Evolutionary conservation across 2,329 filamentous ascomycete genomes (phyloP).

Genomic region (Alternaria viburni): DNA sequence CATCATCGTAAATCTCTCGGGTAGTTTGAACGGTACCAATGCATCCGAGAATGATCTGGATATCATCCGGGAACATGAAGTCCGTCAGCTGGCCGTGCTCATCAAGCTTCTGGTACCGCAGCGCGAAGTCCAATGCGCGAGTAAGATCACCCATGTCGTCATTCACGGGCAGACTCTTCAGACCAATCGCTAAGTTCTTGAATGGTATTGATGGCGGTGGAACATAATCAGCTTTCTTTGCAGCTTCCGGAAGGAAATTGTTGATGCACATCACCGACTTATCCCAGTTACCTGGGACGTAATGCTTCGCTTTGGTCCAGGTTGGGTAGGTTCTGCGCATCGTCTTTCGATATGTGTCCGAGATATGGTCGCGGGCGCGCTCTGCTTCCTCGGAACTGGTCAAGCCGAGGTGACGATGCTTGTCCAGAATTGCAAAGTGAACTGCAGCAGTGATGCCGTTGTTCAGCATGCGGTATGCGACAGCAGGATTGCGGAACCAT

Average conservation of each 20-base stretch:
- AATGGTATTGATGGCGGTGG: conserved; percentile 17
- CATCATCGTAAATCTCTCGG: neutral
- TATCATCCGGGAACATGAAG: conserved; percentile 28
- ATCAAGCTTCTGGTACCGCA: conserved; percentile 9
- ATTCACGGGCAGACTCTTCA: conserved; percentile 29
- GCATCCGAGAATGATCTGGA: conserved; percentile 19
- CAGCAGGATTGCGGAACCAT: conserved; percentile 19
- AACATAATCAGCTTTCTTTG: neutral
- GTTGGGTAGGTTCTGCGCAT: conserved; percentile 14
- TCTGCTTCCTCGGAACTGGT: neutral
- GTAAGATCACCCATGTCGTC: conserved; percentile 34
- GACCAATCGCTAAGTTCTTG: conserved; percentile 19
- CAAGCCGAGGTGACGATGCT: conserved; percentile 14
- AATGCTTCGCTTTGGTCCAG: conserved; percentile 19
- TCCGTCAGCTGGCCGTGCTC: neutral
- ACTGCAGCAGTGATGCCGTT: conserved; percentile 19
- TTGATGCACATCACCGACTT: neutral
- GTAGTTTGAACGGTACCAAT: conserved; percentile 10
- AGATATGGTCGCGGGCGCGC: conserved; percentile 15
- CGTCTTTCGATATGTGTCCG: conserved; percentile 21
- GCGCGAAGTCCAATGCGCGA: conserved; percentile 24
- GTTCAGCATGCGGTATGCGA: conserved; percentile 19
- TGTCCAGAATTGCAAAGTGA: conserved; percentile 23
- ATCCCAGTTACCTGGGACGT: conserved; percentile 15
- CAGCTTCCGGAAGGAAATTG: conserved; percentile 13